Conservation (phyloP, 768 basidiomycete genomes). For the Hypsizygus marmoreus region DNA sequence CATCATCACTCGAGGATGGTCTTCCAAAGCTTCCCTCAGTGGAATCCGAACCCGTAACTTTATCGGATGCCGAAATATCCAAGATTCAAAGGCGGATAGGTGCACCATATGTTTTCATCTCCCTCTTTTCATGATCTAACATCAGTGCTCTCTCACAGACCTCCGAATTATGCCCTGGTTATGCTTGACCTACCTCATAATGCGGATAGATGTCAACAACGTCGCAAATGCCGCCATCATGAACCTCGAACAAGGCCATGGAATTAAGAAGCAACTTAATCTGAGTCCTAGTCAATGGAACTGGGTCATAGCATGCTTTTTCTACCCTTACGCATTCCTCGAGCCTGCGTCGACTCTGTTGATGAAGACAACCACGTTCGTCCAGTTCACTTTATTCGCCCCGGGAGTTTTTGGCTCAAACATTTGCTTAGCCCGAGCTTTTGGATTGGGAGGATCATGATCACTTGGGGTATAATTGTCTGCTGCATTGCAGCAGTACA, state of each 20-base stretch:
- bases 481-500: conserved; percentile 12
- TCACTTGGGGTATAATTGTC: conserved; percentile 16
- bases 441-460: conserved; percentile 16
- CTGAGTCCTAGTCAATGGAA: conserved; percentile 14
- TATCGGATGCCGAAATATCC: conserved; percentile 1
- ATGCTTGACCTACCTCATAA: conserved; percentile 16
- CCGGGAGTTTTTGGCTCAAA: too few relatives aligned
- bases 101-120: background rate
- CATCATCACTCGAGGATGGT: conserved; percentile 2
- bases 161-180: conserved; percentile 14
- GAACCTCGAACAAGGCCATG: conserved; percentile 15
- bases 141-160: background rate
- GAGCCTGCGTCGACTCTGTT: conserved; percentile 15
- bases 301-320: conserved; percentile 17
- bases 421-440: conserved; percentile 13
- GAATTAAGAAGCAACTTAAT: conserved; percentile 14
- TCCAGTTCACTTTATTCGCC: too few relatives aligned
- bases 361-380: conserved; percentile 16
- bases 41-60: background rate
- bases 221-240: conserved; percentile 15
- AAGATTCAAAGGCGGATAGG: conserved; percentile 15
- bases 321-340: conserved; percentile 15
- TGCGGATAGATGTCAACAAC: conserved; percentile 17
- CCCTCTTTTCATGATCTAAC: background rate
- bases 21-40: background rate